Evolutionary conservation across 2,329 filamentous ascomycete species (phyloP).

Genomic region (Aspergillus ruber): DNA sequence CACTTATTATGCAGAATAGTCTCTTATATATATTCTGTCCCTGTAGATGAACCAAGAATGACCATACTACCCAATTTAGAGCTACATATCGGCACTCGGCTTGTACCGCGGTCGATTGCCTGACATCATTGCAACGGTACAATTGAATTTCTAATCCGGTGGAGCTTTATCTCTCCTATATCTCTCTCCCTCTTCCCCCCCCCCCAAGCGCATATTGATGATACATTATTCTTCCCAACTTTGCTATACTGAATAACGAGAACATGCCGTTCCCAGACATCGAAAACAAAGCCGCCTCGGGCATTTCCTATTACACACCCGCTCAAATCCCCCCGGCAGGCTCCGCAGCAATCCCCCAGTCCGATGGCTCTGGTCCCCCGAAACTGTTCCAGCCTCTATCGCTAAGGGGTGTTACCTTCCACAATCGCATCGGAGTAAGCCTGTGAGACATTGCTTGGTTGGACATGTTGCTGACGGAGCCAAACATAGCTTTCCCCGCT

Average conservation of each 20-base stretch:
- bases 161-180: not conserved
- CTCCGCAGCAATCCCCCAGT: constrained; percentile 36
- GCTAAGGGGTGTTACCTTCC: constrained; percentile 53
- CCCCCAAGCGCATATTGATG: not conserved
- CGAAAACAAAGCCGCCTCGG: constrained; percentile 28
- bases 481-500: constrained; percentile 36
- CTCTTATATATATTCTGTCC: too few species aligned
- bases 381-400: constrained; percentile 56
- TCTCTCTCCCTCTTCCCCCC: not conserved
- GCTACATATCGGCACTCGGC: too few species aligned
- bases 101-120: not conserved
- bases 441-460: not conserved
- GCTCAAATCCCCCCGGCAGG: constrained; percentile 32
- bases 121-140: not conserved
- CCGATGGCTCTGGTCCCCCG: constrained; percentile 37
- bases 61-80: too few species aligned
- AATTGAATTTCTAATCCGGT: not conserved
- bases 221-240: not conserved
- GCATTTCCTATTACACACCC: constrained; percentile 39
- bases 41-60: too few species aligned
- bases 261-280: constrained; percentile 26
- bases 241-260: not conserved
- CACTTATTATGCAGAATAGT: too few species aligned
- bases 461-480: not conserved
- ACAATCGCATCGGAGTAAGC: constrained; percentile 34